These are phyloP conservation scores for Parathielavia hyrcaniae DNA, from an alignment of 495 filamentous ascomycete genomes.

Conservation along the genomic window DNA sequence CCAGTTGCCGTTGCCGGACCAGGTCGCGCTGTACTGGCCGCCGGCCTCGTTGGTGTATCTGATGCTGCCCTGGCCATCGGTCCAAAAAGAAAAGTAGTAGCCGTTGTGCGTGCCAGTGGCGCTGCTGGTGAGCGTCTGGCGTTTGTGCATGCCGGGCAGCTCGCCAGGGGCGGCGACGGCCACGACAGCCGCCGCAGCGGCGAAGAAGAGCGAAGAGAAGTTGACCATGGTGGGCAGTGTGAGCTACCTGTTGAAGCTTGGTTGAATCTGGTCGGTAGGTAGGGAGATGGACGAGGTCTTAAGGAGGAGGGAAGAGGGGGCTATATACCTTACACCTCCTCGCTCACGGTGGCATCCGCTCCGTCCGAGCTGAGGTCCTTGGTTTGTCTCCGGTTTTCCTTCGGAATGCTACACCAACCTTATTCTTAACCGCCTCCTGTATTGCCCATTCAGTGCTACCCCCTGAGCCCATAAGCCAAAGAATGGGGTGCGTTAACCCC, in stretches of 20 bases:
- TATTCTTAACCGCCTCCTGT: conserved; percentile 8
- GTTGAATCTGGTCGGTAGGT: too few species aligned
- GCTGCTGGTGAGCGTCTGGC: conserved; percentile 29
- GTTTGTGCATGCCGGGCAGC: conserved; percentile 36
- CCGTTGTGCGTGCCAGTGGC: conserved; percentile 51
- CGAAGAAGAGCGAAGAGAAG: conserved; percentile 40
- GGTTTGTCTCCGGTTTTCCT: not conserved
- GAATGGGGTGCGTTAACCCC: not conserved
- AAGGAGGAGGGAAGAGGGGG: not conserved
- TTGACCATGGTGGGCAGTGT: conserved; percentile 38
- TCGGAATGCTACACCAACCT: not conserved
- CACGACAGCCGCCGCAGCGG: conserved; percentile 30
- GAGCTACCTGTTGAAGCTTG: not conserved
- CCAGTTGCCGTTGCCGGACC: conserved; percentile 53
- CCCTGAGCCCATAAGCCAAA: not conserved
- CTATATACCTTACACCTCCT: conserved; percentile 7
- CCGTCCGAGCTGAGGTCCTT: not conserved
- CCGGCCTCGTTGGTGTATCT: conserved; percentile 51
- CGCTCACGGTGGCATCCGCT: not conserved
- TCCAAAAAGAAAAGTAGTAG: conserved; percentile 61
- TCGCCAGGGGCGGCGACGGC: conserved; percentile 40
- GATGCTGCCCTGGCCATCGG: conserved; percentile 48
- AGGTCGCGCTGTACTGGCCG: conserved; percentile 51
- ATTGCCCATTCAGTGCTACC: not conserved
- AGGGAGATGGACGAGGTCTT: not conserved